phyloP scores from a whole-genome alignment of 768 basidiomycete species.

The Naganishia onofrii region DNA sequence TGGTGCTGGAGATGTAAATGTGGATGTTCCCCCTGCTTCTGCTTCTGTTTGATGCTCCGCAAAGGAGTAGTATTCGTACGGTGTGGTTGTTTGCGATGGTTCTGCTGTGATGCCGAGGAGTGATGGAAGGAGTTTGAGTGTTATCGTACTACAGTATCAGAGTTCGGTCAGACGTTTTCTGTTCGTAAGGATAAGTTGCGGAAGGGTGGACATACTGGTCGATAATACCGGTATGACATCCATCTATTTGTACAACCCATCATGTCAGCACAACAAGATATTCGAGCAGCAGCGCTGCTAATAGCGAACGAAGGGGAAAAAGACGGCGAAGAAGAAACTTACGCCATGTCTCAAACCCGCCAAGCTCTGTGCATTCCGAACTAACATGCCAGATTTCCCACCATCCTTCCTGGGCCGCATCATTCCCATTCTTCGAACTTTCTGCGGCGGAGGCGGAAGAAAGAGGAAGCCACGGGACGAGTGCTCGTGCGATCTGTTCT shows the following conservation, averaged over 20 bases:
- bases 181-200: too few relatives aligned
- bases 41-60: too few relatives aligned
- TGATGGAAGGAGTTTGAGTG: slow-evolving; percentile 29
- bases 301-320: neutral
- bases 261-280: too few relatives aligned
- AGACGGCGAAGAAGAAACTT: neutral
- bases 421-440: neutral
- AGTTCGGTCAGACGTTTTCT: neutral
- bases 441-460: neutral
- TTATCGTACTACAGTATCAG: slow-evolving; percentile 22
- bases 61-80: neutral
- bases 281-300: too few relatives aligned
- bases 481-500: neutral
- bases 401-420: slow-evolving; percentile 16
- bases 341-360: slow-evolving; percentile 32
- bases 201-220: slow-evolving; percentile 23
- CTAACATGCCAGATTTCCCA: slow-evolving; percentile 29
- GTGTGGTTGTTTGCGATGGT: neutral
- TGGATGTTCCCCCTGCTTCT: neutral
- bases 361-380: slow-evolving; percentile 29
- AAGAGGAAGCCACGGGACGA: neutral
- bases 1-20: slow-evolving; percentile 1
- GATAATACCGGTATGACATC: slow-evolving; percentile 29
- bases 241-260: slow-evolving; percentile 1
- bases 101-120: neutral